phyloP scores from a whole-genome alignment of 2,329 filamentous ascomycete genomes.

The Fusarium veterinarium region DNA sequence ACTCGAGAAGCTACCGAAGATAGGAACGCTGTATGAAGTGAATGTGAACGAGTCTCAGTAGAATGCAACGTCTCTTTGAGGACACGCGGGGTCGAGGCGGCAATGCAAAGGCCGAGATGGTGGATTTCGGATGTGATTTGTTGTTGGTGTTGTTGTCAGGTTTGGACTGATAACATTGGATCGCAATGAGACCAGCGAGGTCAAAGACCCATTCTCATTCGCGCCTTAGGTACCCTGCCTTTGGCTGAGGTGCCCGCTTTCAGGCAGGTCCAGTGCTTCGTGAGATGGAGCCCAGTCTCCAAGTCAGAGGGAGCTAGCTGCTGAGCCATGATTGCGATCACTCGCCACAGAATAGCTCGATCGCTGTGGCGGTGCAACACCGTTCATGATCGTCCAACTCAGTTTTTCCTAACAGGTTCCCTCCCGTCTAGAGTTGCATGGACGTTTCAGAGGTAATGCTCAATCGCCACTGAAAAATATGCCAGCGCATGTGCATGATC shows the following conservation, averaged over 20 bases:
- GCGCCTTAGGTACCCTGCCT: conserved; percentile 30
- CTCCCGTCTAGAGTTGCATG: conserved; percentile 12
- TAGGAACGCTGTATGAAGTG: neutral
- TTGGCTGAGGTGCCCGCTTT: conserved; percentile 20
- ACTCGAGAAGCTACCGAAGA: conserved; percentile 8
- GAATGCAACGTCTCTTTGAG: conserved; percentile 23
- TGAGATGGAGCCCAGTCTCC: conserved; percentile 21
- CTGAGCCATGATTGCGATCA: conserved; percentile 20
- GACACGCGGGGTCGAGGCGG: conserved; percentile 30
- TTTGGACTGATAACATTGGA: conserved; percentile 36
- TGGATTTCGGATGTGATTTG: conserved; percentile 24
- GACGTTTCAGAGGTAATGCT: conserved; percentile 22
- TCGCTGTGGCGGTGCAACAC: conserved; percentile 36
- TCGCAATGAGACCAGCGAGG: conserved; percentile 37
- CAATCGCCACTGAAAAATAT: conserved; percentile 25
- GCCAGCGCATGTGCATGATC: conserved; percentile 31
- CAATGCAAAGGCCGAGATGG: conserved; percentile 16
- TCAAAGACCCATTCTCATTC: conserved; percentile 39
- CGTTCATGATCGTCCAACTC: neutral
- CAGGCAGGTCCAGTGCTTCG: neutral
- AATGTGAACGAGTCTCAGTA: neutral
- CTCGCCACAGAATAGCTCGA: conserved; percentile 20
- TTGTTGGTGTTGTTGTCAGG: conserved; percentile 37
- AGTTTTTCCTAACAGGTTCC: conserved; percentile 12
- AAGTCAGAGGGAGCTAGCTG: conserved; percentile 14